These are phyloP conservation scores for Paramarasmius palmivorus DNA, from an alignment of 1,284 basidiomycete genomes.

Conservation along the genomic window DNA sequence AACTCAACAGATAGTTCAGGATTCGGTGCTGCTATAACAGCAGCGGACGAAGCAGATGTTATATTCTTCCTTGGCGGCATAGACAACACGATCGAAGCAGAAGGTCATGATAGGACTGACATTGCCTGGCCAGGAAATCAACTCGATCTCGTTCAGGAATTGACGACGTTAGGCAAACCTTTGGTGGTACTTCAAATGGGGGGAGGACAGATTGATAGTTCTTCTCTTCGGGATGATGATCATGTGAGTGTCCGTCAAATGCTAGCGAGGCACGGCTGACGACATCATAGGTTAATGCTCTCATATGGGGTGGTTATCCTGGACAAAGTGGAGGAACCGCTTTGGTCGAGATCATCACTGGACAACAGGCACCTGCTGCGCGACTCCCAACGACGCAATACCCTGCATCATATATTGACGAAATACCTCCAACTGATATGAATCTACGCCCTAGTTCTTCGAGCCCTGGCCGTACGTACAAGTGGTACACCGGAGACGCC, in stretches of 20 bases:
- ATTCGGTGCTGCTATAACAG: slow-evolving; percentile 62
- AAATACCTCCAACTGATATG: slow-evolving; percentile 61
- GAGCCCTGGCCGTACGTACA: slow-evolving; percentile 58
- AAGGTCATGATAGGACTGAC: slow-evolving; percentile 48
- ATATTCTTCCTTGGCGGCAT: slow-evolving; percentile 64
- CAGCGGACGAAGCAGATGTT: slow-evolving; percentile 59
- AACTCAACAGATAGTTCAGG: slow-evolving; percentile 38
- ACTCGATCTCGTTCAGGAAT: slow-evolving; percentile 46
- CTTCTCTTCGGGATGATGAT: slow-evolving; percentile 42
- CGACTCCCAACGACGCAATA: slow-evolving; percentile 57
- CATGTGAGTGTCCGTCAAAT: slow-evolving; percentile 33
- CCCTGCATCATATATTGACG: slow-evolving; percentile 46
- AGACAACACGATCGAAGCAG: slow-evolving; percentile 50
- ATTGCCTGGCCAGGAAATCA: slow-evolving; percentile 59
- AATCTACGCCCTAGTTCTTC: slow-evolving; percentile 44
- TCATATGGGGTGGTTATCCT: slow-evolving; percentile 58
- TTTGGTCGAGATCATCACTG: slow-evolving; percentile 49
- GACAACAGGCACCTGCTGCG: slow-evolving; percentile 51
- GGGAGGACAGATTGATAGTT: slow-evolving; percentile 54
- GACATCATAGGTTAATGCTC: slow-evolving; percentile 46
- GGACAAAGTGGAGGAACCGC: slow-evolving; percentile 55
- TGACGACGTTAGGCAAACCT: slow-evolving; percentile 47
- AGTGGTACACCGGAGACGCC: slow-evolving; percentile 52
- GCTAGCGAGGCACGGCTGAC: no score
- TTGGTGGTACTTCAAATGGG: slow-evolving; percentile 56